phyloP scores from a whole-genome alignment of 2,329 filamentous ascomycete species.

The Ceratocystis cacaofunesta region DNA sequence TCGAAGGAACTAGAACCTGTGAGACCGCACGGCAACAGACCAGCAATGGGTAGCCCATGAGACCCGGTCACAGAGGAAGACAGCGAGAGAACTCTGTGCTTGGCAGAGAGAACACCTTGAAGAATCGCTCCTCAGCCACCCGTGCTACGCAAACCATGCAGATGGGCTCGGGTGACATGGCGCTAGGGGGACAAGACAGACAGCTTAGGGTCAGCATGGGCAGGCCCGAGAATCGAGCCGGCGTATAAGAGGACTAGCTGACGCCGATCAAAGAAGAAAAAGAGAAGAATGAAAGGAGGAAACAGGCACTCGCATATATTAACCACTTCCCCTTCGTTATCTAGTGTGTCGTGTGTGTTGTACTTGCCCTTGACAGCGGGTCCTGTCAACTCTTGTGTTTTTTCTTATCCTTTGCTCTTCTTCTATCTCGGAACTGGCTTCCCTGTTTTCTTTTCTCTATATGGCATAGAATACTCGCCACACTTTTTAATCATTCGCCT shows the following conservation, averaged over 20 bases:
- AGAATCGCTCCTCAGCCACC: neutral
- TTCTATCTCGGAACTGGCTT: conserved; percentile 14
- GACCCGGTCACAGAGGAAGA: neutral
- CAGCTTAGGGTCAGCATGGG: neutral
- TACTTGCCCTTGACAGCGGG: neutral
- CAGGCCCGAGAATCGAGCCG: neutral
- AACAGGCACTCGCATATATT: no score
- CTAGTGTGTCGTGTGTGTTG: neutral
- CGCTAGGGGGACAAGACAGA: neutral
- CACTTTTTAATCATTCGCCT: neutral
- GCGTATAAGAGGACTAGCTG: neutral
- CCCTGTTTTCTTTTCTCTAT: conserved; percentile 16
- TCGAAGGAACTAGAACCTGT: neutral
- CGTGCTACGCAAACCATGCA: neutral
- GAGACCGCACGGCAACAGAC: neutral
- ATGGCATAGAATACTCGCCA: no score
- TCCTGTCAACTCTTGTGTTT: neutral
- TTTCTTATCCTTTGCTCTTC: neutral
- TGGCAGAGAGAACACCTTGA: neutral
- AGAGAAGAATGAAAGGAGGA: neutral
- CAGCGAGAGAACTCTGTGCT: neutral
- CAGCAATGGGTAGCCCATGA: neutral
- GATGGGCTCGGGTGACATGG: neutral
- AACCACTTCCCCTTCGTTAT: no score
- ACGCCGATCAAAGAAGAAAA: neutral